phyloP scores from a whole-genome alignment of 1,139 yeast genomes.

The Meyerozyma elateridarum region DNA sequence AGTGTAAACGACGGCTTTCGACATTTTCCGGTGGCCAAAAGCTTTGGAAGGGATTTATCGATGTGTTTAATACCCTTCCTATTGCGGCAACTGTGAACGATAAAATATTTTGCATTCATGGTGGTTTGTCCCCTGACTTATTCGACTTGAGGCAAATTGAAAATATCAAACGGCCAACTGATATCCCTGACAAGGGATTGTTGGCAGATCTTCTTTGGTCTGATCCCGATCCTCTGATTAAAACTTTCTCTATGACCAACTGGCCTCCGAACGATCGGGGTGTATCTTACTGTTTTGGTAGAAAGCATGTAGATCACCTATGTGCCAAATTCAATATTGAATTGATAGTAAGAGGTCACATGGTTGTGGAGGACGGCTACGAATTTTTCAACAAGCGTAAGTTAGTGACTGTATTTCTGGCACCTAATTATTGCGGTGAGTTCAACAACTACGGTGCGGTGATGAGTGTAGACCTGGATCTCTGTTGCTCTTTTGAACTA shows the following conservation, averaged over 20 bases:
- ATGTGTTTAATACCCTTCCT: conserved; percentile 81
- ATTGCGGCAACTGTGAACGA: conserved; percentile 84
- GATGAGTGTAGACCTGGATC: conserved; percentile 72
- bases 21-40: conserved; percentile 44
- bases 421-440: conserved; percentile 91
- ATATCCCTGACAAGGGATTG: conserved; percentile 79
- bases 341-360: conserved; percentile 79
- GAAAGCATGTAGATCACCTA: conserved; percentile 66
- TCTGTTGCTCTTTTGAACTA: conserved; percentile 80
- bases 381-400: conserved; percentile 77
- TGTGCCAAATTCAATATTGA: conserved; percentile 71
- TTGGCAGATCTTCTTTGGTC: conserved; percentile 84
- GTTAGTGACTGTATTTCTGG: conserved; percentile 78
- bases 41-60: conserved; percentile 73
- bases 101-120: conserved; percentile 84
- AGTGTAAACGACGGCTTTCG: conserved; percentile 71
- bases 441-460: conserved; percentile 90
- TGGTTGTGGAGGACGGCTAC: conserved; percentile 93
- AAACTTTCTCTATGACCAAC: conserved; percentile 36
- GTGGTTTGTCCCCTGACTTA: conserved; percentile 80
- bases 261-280: conserved; percentile 89
- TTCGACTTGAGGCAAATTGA: conserved; percentile 62
- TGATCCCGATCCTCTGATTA: conserved; percentile 68
- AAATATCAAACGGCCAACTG: conserved; percentile 74
- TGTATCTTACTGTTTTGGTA: conserved; percentile 77